Conservation (phyloP, 2,329 filamentous ascomycete genomes). For the Rosellinia necatrix region DNA sequence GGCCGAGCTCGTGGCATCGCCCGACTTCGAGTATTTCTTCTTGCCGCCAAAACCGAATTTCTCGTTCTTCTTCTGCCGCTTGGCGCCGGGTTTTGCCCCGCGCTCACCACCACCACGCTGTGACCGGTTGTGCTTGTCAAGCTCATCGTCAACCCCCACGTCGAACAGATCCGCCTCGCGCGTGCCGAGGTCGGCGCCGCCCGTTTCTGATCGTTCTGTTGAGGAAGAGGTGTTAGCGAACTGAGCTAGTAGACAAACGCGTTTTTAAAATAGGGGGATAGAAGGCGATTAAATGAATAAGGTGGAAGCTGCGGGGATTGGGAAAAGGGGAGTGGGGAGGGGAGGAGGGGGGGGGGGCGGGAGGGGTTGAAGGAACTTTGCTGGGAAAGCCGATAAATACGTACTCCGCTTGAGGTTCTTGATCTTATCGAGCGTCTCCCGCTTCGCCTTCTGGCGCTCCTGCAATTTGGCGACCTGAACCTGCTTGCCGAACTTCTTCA, state of each 20-base stretch:
- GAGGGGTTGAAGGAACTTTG: too few species aligned
- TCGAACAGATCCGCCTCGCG: slow-evolving; percentile 91
- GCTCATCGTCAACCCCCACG: slow-evolving; percentile 76
- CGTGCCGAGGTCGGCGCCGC: slow-evolving; percentile 61
- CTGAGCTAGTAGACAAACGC: too few species aligned
- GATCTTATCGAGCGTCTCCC: slow-evolving; percentile 93
- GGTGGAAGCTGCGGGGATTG: not conserved
- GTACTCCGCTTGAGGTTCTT: slow-evolving; percentile 92
- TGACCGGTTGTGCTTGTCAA: slow-evolving; percentile 52
- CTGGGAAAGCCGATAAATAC: too few species aligned
- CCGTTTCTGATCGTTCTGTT: slow-evolving; percentile 79
- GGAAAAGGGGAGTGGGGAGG: not conserved
- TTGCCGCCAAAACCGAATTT: slow-evolving; percentile 97
- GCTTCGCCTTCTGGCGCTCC: slow-evolving; percentile 90
- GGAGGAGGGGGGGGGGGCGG: not conserved
- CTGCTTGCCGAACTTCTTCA: slow-evolving; percentile 99
- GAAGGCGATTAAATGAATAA: not conserved
- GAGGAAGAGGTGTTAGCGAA: slow-evolving; percentile 17
- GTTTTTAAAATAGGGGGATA: not conserved
- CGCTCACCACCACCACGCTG: slow-evolving; percentile 47
- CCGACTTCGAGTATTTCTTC: slow-evolving; percentile 89
- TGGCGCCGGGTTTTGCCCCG: slow-evolving; percentile 58
- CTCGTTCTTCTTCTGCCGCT: slow-evolving; percentile 90
- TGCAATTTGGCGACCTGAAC: slow-evolving; percentile 96
- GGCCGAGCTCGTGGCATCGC: slow-evolving; percentile 79